Percentiles rank a stretch among this genome's conserved stretches.
phyloP scores from a whole-genome alignment of 2,329 filamentous ascomycete species.

The Cordyceps farinosa region DNA sequence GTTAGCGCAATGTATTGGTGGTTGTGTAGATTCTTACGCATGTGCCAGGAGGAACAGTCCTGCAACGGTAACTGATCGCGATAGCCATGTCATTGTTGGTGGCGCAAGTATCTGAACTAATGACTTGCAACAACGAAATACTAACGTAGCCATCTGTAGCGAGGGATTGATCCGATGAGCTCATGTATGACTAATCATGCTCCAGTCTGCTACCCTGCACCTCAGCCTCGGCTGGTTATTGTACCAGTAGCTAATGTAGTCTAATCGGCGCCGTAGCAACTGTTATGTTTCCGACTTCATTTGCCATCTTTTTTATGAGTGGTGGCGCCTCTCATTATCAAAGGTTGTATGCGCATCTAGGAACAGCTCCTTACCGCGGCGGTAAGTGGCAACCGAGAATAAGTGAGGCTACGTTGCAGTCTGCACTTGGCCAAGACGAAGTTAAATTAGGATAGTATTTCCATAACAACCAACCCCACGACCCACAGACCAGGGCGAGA shows the following conservation, averaged over 20 bases:
- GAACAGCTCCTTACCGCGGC: no score
- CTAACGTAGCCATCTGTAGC: background rate
- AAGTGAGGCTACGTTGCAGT: no score
- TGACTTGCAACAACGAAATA: background rate
- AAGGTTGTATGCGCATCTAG: no score
- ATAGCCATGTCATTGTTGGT: constrained; percentile 63
- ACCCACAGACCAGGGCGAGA: background rate
- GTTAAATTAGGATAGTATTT: background rate
- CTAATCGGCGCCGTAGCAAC: no score
- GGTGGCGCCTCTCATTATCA: no score
- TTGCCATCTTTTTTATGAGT: no score
- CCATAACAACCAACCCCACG: background rate
- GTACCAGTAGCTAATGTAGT: no score
- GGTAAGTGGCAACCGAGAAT: no score
- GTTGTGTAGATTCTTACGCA: constrained; percentile 59
- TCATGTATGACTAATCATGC: background rate
- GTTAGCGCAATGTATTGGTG: background rate
- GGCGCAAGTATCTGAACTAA: background rate
- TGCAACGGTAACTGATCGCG: constrained; percentile 65
- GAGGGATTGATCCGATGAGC: background rate
- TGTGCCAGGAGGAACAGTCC: constrained; percentile 79
- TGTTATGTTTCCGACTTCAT: no score
- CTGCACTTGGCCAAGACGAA: no score
- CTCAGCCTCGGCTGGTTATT: no score
- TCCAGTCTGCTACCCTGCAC: background rate